Evolutionary conservation across 2,329 filamentous ascomycete genomes (phyloP).

Genomic region (Phaeomoniella chlamydospora): DNA sequence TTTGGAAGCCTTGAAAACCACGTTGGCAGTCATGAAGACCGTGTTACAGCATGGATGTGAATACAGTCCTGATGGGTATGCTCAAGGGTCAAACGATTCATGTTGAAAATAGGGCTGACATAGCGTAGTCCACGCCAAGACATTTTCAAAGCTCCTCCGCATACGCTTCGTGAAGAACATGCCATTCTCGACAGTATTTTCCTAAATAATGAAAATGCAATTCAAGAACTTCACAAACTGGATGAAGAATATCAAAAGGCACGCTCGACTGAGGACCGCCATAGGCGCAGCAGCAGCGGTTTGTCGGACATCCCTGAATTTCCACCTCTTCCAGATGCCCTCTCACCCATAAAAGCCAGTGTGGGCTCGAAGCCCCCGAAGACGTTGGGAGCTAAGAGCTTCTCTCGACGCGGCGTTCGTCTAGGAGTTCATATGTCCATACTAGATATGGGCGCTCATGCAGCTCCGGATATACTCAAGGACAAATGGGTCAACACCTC

Average conservation of each 20-base stretch:
- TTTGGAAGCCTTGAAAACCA: constrained; percentile 11
- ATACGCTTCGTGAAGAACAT: constrained; percentile 10
- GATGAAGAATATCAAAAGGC: constrained; percentile 1
- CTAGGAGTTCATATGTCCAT: constrained; percentile 12
- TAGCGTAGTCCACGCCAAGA: neutral
- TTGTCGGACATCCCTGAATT: constrained; percentile 5
- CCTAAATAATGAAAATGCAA: constrained; percentile 8
- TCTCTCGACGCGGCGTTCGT: constrained; percentile 10
- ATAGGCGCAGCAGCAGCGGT: constrained; percentile 2
- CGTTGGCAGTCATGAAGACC: constrained; percentile 12
- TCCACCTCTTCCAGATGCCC: constrained; percentile 8
- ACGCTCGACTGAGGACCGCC: neutral
- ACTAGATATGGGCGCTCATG: constrained; percentile 9
- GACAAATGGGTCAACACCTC: constrained; percentile 11
- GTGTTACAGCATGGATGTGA: constrained; percentile 12
- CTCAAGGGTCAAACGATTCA: neutral
- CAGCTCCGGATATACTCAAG: constrained; percentile 8
- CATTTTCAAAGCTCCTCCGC: constrained; percentile 2
- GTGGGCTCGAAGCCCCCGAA: constrained; percentile 1
- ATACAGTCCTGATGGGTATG: constrained; percentile 11
- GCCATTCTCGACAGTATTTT: constrained; percentile 11
- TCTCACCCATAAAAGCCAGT: constrained; percentile 5
- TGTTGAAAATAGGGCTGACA: neutral
- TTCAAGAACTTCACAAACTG: constrained; percentile 7
- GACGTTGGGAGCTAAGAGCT: constrained; percentile 5